Conservation (phyloP, 257 asterid genomes). For the Solanum lycopersicoides region DNA sequence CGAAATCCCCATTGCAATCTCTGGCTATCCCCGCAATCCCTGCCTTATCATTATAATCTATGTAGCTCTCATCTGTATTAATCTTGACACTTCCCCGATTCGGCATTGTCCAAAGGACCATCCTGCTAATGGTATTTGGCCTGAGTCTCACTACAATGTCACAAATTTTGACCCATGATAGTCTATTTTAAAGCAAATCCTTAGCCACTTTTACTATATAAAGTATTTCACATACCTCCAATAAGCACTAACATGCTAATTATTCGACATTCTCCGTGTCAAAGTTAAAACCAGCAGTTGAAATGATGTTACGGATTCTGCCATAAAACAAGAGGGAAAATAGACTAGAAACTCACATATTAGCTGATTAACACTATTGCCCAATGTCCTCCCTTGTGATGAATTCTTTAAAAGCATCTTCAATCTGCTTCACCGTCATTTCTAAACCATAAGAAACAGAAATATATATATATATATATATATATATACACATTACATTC, state of each 20-base stretch:
- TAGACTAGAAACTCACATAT: slow-evolving; percentile 42
- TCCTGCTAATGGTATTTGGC: too few species aligned
- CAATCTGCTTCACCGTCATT: slow-evolving; percentile 80
- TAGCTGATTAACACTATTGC: slow-evolving; percentile 78
- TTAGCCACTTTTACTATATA: background rate
- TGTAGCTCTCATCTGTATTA: too few species aligned
- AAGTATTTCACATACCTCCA: background rate
- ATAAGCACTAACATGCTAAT: background rate
- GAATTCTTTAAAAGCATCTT: slow-evolving; percentile 91
- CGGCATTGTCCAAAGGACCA: too few species aligned
- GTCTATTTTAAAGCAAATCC: background rate
- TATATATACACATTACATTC: background rate
- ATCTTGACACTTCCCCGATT: too few species aligned
- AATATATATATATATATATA: background rate
- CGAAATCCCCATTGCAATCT: too few species aligned
- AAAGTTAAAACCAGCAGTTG: background rate
- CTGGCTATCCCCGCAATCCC: too few species aligned
- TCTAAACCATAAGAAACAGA: slow-evolving; percentile 31
- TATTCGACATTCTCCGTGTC: background rate
- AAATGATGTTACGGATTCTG: background rate
- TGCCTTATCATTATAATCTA: too few species aligned
- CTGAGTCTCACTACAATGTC: too few species aligned
- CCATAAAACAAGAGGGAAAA: background rate
- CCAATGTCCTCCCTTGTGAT: slow-evolving; percentile 76
- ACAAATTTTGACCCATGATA: too few species aligned